phyloP scores from a whole-genome alignment of 345 rosid genomes.

The Cardamine resedifolia region DNA sequence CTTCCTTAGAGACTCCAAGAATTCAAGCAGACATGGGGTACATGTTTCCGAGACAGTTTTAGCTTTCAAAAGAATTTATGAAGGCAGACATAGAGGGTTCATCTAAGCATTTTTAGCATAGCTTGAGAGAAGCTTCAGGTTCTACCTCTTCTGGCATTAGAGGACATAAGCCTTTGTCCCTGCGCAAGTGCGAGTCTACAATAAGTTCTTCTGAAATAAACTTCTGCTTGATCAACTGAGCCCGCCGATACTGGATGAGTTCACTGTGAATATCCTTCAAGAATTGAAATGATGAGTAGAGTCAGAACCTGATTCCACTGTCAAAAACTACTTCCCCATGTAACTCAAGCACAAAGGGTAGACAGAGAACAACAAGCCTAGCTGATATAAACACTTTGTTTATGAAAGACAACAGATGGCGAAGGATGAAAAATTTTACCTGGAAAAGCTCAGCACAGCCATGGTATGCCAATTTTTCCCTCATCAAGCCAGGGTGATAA shows the following conservation, averaged over 20 bases:
- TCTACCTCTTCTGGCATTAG: slow-evolving; percentile 97
- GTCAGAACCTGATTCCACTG: slow-evolving; percentile 24
- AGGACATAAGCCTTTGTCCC: slow-evolving; percentile 90
- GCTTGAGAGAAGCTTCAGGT: slow-evolving; percentile 6
- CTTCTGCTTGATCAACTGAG: slow-evolving; percentile 82
- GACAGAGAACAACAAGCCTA: neutral
- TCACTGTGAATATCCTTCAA: slow-evolving; percentile 90
- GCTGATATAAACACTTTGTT: neutral
- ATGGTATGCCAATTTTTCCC: slow-evolving; percentile 88
- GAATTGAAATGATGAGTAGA: slow-evolving; percentile 28
- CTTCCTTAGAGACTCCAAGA: neutral
- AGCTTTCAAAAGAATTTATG: slow-evolving; percentile 18
- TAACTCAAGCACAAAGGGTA: slow-evolving; percentile 25
- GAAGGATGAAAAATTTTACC: slow-evolving; percentile 46
- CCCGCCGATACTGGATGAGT: slow-evolving; percentile 88
- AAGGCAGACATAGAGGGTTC: slow-evolving; percentile 15
- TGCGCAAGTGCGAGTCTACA: slow-evolving; percentile 64
- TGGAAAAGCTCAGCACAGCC: slow-evolving; percentile 99
- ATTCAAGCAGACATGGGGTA: neutral
- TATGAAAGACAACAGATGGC: slow-evolving; percentile 24
- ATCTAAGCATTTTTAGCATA: slow-evolving; percentile 7
- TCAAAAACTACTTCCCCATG: slow-evolving; percentile 16
- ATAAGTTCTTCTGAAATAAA: slow-evolving; percentile 57
- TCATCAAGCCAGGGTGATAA: slow-evolving; percentile 84
- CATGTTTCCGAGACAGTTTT: slow-evolving; percentile 8